A percentile compares a stretch with the other conserved stretches of the same genome.
Evolutionary conservation across 164 flowering plant genomes (phyloP).

Genomic region (Malania oleifera): DNA sequence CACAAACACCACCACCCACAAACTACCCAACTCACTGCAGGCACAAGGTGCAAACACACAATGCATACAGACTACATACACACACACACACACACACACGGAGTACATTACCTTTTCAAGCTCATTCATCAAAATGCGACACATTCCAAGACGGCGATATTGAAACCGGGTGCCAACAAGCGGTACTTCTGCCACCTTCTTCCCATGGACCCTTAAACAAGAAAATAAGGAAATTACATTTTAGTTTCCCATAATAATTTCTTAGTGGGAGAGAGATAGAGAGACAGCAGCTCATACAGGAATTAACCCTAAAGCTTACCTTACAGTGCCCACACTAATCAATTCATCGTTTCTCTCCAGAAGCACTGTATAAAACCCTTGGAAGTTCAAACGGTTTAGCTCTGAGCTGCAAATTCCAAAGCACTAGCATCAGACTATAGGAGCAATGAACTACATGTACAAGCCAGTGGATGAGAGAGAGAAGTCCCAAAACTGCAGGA

Average conservation of each 20-base stretch:
- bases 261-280: background rate
- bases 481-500: no score
- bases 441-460: no score
- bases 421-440: constrained; percentile 6
- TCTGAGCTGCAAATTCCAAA: constrained; percentile 45
- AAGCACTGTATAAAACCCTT: constrained; percentile 74
- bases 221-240: constrained; percentile 2
- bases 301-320: constrained; percentile 32
- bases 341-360: constrained; percentile 74
- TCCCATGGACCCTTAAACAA: constrained; percentile 57
- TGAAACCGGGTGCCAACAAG: constrained; percentile 73
- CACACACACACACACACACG: background rate
- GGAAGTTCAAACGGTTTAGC: constrained; percentile 66
- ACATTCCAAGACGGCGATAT: constrained; percentile 84
- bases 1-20: no score
- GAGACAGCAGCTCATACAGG: background rate
- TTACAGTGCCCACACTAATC: constrained; percentile 62
- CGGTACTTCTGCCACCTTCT: constrained; percentile 85
- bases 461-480: no score
- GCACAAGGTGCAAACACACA: no score
- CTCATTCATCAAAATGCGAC: constrained; percentile 64
- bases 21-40: no score
- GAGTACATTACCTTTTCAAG: constrained; percentile 63
- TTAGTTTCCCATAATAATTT: background rate
- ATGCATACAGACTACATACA: background rate